Evolutionary conservation across 257 asterid species (phyloP), one percentile per base, ranked within the genome.

Genomic region (Fraxinus anomala): DNA sequence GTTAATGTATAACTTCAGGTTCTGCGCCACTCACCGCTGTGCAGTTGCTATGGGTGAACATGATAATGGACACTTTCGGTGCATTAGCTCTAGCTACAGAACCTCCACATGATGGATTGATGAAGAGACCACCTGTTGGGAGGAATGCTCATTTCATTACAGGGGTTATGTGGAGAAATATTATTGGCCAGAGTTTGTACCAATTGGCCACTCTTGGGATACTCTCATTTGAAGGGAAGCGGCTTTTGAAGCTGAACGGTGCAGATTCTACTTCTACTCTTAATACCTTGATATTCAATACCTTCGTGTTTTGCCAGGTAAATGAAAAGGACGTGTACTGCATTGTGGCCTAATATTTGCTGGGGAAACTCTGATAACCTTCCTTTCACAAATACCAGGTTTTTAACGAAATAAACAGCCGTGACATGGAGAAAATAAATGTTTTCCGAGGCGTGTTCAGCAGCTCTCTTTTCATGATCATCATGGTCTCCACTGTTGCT

Each of bases 281-380:
- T 39, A 87, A 81, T 73, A 91, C 98, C 73, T 42, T 93, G 91
- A 88, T 91, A 74, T 93, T 93, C 89, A 93, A 93, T 87, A 89
- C 96, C 71, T 93, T 93, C 61, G 98, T 93, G 17, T 93, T 93
- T 83, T 93, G 95, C 84, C 94, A 92, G 96, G 94, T 92, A 85
- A 40, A 40, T 40, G 4, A 40, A 54, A 54, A 19, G 24, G 65
- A 19, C 11, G 19, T 19, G 26, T 19, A 51, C 44, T 42, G 47
- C 74, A 59, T 67, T 36, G 26, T 54, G 69, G 10, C n/a, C 61
- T 37, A 21, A 42, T 26, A 2, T 77, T 78, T 71, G 76, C 68
- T 59, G 24, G 31, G 24, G 5, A 28, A 28, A 59, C 31, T 23
- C 51, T 54, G 9, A 75, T 37, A 37, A 34, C 31, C 56, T 61